A percentile compares a stretch with the other conserved stretches of the same genome.
These are phyloP conservation scores for Trichoderma semiorbis DNA, from an alignment of 2,329 filamentous ascomycete species.

Conservation along the genomic window DNA sequence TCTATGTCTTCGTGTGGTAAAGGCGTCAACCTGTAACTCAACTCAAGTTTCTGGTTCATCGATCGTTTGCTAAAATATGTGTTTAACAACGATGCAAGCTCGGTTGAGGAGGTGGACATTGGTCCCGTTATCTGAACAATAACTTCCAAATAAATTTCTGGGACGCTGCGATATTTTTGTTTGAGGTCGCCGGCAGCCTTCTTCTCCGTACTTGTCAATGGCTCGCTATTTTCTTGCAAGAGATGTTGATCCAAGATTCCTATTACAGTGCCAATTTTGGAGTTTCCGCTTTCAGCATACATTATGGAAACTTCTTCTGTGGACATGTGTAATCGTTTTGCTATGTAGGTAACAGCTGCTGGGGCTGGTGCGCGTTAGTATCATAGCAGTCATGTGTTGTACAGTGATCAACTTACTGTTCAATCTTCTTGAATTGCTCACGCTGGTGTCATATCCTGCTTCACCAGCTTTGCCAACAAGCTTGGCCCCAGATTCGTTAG, in stretches of 20 bases:
- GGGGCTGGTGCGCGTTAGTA: conserved; percentile 26
- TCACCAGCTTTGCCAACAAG: background rate
- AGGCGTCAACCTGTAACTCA: conserved; percentile 40
- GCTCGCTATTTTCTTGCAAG: conserved; percentile 33
- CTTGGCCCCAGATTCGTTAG: conserved; percentile 35
- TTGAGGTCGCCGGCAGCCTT: conserved; percentile 33
- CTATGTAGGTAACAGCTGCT: conserved; percentile 43
- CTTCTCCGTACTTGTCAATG: conserved; percentile 29
- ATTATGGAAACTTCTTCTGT: conserved; percentile 40
- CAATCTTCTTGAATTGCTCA: background rate
- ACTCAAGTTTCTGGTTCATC: conserved; percentile 34
- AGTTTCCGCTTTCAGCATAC: conserved; percentile 38
- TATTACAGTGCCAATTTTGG: conserved; percentile 39
- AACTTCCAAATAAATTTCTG: conserved; percentile 40
- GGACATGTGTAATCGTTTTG: conserved; percentile 41
- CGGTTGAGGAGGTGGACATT: conserved; percentile 34
- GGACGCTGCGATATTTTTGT: conserved; percentile 41
- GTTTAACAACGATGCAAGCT: conserved; percentile 42
- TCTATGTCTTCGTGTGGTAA: conserved; percentile 25
- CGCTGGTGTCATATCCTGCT: background rate
- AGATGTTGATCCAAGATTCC: conserved; percentile 44
- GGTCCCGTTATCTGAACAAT: conserved; percentile 40
- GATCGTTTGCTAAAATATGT: conserved; percentile 41
- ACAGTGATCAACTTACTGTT: conserved; percentile 27
- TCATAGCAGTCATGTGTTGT: background rate